Conservation (phyloP, 805 yeast genomes). For the Metschnikowia henanensis region DNA sequence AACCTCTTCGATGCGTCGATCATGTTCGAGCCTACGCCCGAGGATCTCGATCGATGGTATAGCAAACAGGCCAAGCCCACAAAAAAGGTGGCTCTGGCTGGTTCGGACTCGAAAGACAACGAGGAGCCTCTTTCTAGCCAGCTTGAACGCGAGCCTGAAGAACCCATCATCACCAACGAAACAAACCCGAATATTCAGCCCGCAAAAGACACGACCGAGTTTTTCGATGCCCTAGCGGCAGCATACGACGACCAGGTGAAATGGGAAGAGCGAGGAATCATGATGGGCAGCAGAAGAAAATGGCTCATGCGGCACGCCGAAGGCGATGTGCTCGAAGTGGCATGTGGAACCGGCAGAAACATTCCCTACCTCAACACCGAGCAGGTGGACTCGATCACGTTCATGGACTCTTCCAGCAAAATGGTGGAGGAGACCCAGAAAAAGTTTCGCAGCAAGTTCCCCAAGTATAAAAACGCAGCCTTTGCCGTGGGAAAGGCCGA, state of each 20-base stretch:
- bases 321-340: conserved; percentile 93
- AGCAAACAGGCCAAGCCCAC: conserved; percentile 30
- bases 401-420: conserved; percentile 76
- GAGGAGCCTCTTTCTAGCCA: conserved; percentile 10
- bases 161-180: conserved; percentile 30
- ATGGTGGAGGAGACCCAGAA: conserved; percentile 83
- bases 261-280: conserved; percentile 64
- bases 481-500: conserved; percentile 92
- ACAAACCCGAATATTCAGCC: conserved; percentile 52
- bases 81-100: conserved; percentile 26
- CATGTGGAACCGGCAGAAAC: conserved; percentile 96
- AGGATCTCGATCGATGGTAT: conserved; percentile 44
- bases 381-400: conserved; percentile 70
- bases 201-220: conserved; percentile 77
- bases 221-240: conserved; percentile 75
- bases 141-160: conserved; percentile 15
- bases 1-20: conserved; percentile 32
- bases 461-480: conserved; percentile 69
- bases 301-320: conserved; percentile 75
- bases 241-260: conserved; percentile 81
- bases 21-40: conserved; percentile 42
- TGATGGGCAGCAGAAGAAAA: conserved; percentile 65
- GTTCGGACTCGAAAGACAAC: conserved; percentile 14
- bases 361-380: conserved; percentile 63
- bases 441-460: conserved; percentile 69